A percentile compares a stretch with the other conserved stretches of the same genome.
These are phyloP conservation scores for Vitis rupestris DNA, from an alignment of 164 flowering plant species.

Conservation along the genomic window DNA sequence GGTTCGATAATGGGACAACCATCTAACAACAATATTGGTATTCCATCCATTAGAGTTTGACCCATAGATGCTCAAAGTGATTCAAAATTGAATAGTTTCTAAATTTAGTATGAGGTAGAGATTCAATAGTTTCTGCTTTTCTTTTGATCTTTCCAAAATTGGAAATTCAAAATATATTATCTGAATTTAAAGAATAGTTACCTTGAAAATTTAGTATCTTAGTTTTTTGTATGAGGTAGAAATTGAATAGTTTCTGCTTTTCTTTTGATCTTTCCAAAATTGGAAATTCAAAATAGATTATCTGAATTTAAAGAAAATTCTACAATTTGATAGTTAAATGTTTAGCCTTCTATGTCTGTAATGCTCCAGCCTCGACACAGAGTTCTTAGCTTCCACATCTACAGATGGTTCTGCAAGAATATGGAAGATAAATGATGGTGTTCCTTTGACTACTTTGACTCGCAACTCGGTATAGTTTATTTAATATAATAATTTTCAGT, in stretches of 20 bases:
- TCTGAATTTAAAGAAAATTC: neutral
- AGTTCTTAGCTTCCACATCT: conserved; percentile 85
- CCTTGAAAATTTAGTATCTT: neutral
- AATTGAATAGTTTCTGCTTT: neutral
- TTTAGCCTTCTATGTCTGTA: conserved; percentile 4
- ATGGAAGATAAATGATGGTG: conserved; percentile 84
- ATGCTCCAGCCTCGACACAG: conserved; percentile 78
- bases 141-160: neutral
- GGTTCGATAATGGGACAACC: too few relatives aligned
- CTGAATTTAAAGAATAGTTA: neutral
- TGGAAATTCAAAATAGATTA: neutral
- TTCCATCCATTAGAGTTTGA: too few relatives aligned
- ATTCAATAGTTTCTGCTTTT: neutral
- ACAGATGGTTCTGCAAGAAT: conserved; percentile 90
- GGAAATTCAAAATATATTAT: neutral
- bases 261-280: neutral
- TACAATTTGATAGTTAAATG: neutral
- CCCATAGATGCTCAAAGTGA: too few relatives aligned
- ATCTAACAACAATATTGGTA: too few relatives aligned
- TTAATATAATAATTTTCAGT: neutral
- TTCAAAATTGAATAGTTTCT: too few relatives aligned
- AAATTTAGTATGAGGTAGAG: neutral
- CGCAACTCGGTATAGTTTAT: conserved; percentile 59
- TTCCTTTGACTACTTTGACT: conserved; percentile 64
- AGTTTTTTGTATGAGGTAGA: neutral